Evolutionary conservation across 208 protist genomes (phyloP), one percentile per base, ranked within the genome.

Genomic region (Wallacemonas sp.): DNA sequence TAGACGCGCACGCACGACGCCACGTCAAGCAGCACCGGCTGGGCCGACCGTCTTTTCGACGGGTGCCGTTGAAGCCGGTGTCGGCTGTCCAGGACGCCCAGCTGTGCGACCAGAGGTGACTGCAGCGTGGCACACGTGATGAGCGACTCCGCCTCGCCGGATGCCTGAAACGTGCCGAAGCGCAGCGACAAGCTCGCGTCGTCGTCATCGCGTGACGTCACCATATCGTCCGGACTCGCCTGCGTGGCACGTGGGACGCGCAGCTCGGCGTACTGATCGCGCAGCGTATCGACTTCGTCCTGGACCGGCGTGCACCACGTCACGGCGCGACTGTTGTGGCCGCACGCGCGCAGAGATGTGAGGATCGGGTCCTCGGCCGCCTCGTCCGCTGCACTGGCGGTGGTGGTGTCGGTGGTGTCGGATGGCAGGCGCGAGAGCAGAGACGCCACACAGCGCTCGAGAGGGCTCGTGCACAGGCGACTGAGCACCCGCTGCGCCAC

Each of bases 61-160:
- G n/a, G n/a, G n/a, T n/a, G n/a, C n/a, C 30, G 26, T 17, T 58
- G 52, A 16, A 58, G n/a, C 29, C 52, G 52, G 38, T 58, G 52
- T 21, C 52, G 52, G 52, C 52, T 34, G 32, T 58, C 52, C 5
- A 39, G 16, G 8, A 58, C 52, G 26, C 30, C 52, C 6, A 58
- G 52, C 52, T 58, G 52, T 14, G 52, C 52, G 12, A 58, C 30
- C n/a, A 58, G 21, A 3, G 52, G 52, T 8, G 52, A 41, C 12
- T 8, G 17, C 2, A 58, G 52, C 32, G 52, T 9, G 24, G 47
- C 17, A 47, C 41, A 38, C 8, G n/a, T n/a, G n/a, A n/a, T n/a
- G n/a, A n/a, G n/a, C n/a, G n/a, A n/a, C n/a, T n/a, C n/a, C n/a
- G n/a, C n/a, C n/a, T n/a, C n/a, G n/a, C n/a, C n/a, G n/a, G n/a